These are phyloP conservation scores for Claviceps arundinis DNA, from an alignment of 2,329 filamentous ascomycete species.

Conservation along the genomic window DNA sequence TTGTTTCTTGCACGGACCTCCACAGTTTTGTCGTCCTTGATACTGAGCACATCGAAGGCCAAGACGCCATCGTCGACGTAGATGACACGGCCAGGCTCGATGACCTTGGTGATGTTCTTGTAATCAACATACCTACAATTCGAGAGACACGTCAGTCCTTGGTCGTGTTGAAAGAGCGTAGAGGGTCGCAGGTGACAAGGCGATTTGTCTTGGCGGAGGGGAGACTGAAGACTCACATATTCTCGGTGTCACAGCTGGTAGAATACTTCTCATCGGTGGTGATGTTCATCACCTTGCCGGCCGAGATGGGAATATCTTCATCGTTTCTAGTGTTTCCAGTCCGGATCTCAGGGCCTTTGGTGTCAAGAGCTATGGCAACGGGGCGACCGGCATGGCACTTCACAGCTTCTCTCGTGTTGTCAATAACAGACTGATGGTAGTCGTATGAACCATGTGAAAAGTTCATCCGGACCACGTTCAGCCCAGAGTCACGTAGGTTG, in stretches of 20 bases:
- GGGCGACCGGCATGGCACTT: slow-evolving; percentile 65
- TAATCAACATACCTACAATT: slow-evolving; percentile 78
- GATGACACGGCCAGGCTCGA: slow-evolving; percentile 78
- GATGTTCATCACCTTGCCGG: slow-evolving; percentile 80
- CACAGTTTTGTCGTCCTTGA: slow-evolving; percentile 81
- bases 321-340: slow-evolving; percentile 63
- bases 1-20: slow-evolving; percentile 87
- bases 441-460: slow-evolving; percentile 74
- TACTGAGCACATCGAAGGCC: slow-evolving; percentile 82
- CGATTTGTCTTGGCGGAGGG: neutral
- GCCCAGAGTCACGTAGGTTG: slow-evolving; percentile 73
- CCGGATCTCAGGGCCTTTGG: slow-evolving; percentile 50
- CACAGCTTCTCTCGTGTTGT: slow-evolving; percentile 85
- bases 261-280: slow-evolving; percentile 93
- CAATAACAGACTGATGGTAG: slow-evolving; percentile 97
- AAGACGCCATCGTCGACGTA: slow-evolving; percentile 98
- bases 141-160: neutral
- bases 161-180: neutral
- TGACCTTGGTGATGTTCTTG: slow-evolving; percentile 99
- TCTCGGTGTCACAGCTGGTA: slow-evolving; percentile 69
- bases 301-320: slow-evolving; percentile 76
- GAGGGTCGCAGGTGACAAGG: neutral
- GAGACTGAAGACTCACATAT: slow-evolving; percentile 57
- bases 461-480: slow-evolving; percentile 99
- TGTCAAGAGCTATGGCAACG: slow-evolving; percentile 84